Evolutionary conservation across 164 flowering plant genomes (phyloP).

Genomic region (Piper betle): DNA sequence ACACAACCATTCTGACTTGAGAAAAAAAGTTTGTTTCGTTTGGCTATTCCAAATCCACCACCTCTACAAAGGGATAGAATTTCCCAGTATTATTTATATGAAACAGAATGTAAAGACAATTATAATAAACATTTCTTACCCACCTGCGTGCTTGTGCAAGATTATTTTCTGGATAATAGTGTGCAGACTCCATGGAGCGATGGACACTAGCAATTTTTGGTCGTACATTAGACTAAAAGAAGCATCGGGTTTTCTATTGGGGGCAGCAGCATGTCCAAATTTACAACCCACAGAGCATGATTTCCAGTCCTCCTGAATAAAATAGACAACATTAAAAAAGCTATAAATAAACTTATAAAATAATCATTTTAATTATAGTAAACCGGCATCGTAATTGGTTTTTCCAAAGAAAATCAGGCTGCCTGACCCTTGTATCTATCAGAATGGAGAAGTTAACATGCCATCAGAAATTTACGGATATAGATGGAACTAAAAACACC

Average conservation of each 20-base stretch:
- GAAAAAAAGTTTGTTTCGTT: not conserved
- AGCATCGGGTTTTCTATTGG: constrained; percentile 52
- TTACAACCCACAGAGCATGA: constrained; percentile 78
- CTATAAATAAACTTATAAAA: not conserved
- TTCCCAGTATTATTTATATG: not conserved
- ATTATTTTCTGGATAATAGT: constrained; percentile 67
- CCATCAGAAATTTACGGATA: too few species aligned
- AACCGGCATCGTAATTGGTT: too few species aligned
- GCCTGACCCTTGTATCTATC: too few species aligned
- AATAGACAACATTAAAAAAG: not conserved
- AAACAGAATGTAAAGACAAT: not conserved
- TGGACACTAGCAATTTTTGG: constrained; percentile 31
- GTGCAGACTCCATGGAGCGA: constrained; percentile 92
- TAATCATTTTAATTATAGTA: not conserved
- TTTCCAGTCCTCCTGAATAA: constrained; percentile 41
- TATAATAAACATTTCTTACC: constrained; percentile 64
- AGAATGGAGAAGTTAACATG: too few species aligned
- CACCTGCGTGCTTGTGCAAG: constrained; percentile 87
- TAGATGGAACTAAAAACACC: too few species aligned
- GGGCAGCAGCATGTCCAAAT: constrained; percentile 23
- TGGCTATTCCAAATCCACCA: not conserved
- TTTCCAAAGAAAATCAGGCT: too few species aligned
- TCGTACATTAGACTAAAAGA: constrained; percentile 39
- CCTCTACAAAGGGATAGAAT: not conserved
- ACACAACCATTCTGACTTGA: not conserved